phyloP scores from a whole-genome alignment of 805 yeast genomes.

The Ascoidea rubescens region DNA sequence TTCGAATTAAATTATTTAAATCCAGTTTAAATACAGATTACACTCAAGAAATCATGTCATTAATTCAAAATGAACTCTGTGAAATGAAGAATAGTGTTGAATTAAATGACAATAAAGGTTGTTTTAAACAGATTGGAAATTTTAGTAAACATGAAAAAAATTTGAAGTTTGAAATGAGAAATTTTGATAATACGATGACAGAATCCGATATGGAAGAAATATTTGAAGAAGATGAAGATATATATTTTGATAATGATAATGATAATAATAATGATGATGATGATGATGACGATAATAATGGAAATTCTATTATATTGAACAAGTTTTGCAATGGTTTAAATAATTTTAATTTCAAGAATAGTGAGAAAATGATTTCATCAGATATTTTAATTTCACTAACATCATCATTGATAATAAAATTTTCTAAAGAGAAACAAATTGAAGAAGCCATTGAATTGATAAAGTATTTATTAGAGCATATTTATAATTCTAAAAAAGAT shows the following conservation, averaged over 20 bases:
- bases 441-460: conserved; percentile 2
- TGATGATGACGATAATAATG: not conserved
- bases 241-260: not conserved
- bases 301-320: not conserved
- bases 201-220: not conserved
- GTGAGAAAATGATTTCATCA: conserved; percentile 2
- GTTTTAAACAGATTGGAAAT: not conserved
- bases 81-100: conserved; percentile 4
- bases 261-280: not conserved
- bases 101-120: conserved; percentile 2
- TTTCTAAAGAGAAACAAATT: conserved; percentile 1
- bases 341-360: not conserved
- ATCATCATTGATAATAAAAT: conserved; percentile 5
- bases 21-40: conserved; percentile 13
- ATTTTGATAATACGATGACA: not conserved
- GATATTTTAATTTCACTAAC: conserved; percentile 6
- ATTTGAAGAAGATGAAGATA: not conserved
- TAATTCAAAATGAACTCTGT: conserved; percentile 2
- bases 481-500: no score
- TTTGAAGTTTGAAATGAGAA: not conserved
- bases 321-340: not conserved
- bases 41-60: conserved; percentile 1
- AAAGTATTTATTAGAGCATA: conserved; percentile 1
- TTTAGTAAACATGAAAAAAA: not conserved
- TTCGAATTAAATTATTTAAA: conserved; percentile 17